These are phyloP conservation scores for Eucalyptus erythrocorys DNA, from an alignment of 345 rosid species.

Conservation along the genomic window DNA sequence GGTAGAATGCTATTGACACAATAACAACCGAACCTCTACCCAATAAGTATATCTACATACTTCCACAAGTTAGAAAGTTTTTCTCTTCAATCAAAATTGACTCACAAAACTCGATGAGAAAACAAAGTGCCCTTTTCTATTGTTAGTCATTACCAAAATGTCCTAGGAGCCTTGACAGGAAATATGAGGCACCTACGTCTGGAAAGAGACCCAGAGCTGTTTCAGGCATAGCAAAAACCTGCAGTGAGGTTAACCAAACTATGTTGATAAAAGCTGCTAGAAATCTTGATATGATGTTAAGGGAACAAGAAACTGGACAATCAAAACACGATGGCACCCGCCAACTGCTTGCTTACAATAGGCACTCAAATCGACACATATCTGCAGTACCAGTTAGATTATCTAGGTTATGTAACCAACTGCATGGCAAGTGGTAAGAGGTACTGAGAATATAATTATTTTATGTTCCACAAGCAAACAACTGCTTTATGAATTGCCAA, in stretches of 20 bases:
- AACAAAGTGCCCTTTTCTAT: not conserved
- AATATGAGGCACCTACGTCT: conserved; percentile 76
- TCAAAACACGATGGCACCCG: not conserved
- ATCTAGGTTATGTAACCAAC: not conserved
- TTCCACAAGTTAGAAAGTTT: not conserved
- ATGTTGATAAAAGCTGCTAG: not conserved
- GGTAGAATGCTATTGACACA: not conserved
- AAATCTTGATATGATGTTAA: not conserved
- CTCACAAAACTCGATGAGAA: not conserved
- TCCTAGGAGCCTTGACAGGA: conserved; percentile 82
- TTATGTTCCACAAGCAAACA: not conserved
- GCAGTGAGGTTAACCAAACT: not conserved
- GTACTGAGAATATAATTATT: not conserved
- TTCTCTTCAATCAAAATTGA: not conserved
- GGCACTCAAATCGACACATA: not conserved
- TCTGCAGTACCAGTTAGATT: not conserved
- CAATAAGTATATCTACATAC: not conserved
- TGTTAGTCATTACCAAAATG: conserved; percentile 44
- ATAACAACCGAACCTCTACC: not conserved
- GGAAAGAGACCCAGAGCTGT: conserved; percentile 83
- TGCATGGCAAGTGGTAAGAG: not conserved
- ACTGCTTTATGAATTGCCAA: not conserved
- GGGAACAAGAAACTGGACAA: not conserved
- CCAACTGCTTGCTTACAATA: not conserved
- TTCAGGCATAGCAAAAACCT: conserved; percentile 93